Base-by-base conservation (phyloP, 2,329 filamentous ascomycete species). In the Sphaerulina populicola region DNA sequence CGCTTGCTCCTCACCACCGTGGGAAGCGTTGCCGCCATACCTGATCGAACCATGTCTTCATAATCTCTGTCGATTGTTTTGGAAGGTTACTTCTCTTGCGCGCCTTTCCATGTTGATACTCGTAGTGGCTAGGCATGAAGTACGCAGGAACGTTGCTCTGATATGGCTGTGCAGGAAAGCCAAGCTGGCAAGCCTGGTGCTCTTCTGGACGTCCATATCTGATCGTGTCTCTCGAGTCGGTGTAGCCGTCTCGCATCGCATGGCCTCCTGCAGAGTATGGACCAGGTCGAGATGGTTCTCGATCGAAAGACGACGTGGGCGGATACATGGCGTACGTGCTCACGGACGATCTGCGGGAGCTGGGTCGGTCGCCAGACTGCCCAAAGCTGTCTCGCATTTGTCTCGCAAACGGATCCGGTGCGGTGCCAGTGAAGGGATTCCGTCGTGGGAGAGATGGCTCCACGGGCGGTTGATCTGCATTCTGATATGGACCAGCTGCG, bases 11-110 rank as follows among this genome's bases (percentile, higher is more conserved):
- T 35, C 31, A 11, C 31, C 10, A 35, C 6, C 18, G 6, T 9
- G 11, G n/a, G 2, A 40, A 15, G 36, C 4, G 15, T 18, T 18
- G 18, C 29, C 39, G 18, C 29, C 39, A 6, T 55, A 66, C 64
- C 60, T 64, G 58, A 51, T 69, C 66, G 41, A 69, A 69, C 66
- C 66, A 69, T n/a, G 60, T 63, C 57, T 68, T 68, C 66, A 69
- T 69, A 14, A 67, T 66, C 53, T 69, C 66, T 40, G 66, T 69
- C 30, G 66, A 68, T 52, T 66, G 64, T 51, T 69, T 69, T 6
- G 66, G 66, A 39, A 69, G 46, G 42, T 69, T 69, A 56, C 66
- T 68, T 44, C 66, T 56, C 53, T 69, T 69, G 9, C 66, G 62
- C 27, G 64, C 62, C 46, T 68, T 68, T 33, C 62, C 62, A 33